phyloP scores from a whole-genome alignment of 2,329 filamentous ascomycete species.

The Colletotrichum siamense region DNA sequence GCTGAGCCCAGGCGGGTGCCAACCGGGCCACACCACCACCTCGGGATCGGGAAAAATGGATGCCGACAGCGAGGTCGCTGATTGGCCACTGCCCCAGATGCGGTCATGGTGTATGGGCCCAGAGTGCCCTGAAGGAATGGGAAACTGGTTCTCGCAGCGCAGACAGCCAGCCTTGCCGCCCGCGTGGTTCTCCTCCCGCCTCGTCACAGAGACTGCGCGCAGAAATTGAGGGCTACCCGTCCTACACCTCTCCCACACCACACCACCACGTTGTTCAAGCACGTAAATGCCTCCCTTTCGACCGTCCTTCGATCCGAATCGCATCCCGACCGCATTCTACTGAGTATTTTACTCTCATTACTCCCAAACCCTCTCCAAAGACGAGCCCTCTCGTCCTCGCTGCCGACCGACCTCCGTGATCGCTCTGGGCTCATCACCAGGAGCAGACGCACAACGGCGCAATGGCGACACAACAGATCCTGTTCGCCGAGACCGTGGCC shows the following conservation, averaged over 20 bases:
- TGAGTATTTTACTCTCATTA: background rate
- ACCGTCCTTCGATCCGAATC: background rate
- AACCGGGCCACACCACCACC: background rate
- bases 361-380: background rate
- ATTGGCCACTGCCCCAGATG: constrained; percentile 8
- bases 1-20: background rate
- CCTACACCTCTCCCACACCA: constrained; percentile 11
- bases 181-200: constrained; percentile 22
- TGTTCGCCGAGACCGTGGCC: constrained; percentile 70
- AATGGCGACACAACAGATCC: constrained; percentile 61
- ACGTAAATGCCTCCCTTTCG: constrained; percentile 9
- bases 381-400: background rate
- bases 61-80: background rate
- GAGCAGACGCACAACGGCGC: background rate
- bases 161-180: constrained; percentile 21
- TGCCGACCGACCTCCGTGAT: constrained; percentile 6
- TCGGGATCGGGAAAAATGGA: constrained; percentile 12
- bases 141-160: background rate
- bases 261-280: background rate
- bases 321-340: background rate
- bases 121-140: background rate
- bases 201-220: constrained; percentile 22
- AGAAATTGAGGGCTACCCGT: constrained; percentile 22
- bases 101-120: constrained; percentile 1
- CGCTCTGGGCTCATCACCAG: constrained; percentile 9